Conservation (phyloP, 2,329 filamentous ascomycete species). For the Sporothrix luriei region DNA sequence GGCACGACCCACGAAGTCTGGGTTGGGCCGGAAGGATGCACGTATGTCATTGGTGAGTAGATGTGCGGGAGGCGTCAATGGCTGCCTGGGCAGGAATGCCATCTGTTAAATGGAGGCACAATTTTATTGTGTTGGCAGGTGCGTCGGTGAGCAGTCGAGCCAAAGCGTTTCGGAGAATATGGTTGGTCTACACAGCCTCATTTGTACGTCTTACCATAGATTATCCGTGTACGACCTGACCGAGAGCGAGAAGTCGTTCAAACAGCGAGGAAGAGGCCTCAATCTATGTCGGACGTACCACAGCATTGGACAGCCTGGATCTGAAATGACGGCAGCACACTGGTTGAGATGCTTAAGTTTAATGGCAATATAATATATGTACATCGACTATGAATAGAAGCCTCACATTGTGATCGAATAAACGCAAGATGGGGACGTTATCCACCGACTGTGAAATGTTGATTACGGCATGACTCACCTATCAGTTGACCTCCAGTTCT, state of each 20-base stretch:
- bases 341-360: background rate
- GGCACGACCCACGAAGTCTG: conserved; percentile 68
- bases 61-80: background rate
- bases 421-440: background rate
- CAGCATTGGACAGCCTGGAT: background rate
- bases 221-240: background rate
- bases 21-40: conserved; percentile 67
- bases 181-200: background rate
- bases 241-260: background rate
- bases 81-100: background rate
- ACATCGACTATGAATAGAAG: background rate
- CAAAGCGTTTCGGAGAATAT: background rate
- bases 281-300: conserved; percentile 5
- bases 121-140: too few species aligned
- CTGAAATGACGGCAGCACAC: background rate
- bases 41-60: conserved; percentile 64
- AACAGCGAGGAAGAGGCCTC: background rate
- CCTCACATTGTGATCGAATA: conserved; percentile 16
- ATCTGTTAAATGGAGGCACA: background rate
- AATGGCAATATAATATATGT: background rate
- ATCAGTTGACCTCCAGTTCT: background rate
- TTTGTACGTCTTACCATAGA: background rate
- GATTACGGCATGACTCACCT: background rate
- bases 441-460: background rate
- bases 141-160: background rate